A percentile compares a stretch with the other conserved stretches of the same genome.
Conservation (phyloP, 2,329 filamentous ascomycete genomes). For the Plectosphaerella plurivora region DNA sequence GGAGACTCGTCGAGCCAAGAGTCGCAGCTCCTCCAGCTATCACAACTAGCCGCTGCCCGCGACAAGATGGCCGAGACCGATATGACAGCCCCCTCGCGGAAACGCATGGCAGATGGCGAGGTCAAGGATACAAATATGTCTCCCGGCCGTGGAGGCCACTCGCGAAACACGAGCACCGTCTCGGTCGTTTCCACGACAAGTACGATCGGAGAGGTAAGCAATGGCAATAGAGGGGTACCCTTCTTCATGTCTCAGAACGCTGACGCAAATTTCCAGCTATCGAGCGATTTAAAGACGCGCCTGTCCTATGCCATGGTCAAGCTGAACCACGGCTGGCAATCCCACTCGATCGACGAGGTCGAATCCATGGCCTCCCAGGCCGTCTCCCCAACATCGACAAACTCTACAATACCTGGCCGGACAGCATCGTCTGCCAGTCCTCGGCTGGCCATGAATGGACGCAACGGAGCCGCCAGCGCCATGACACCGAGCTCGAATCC, state of each 20-base stretch:
- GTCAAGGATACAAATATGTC: slow-evolving; percentile 55
- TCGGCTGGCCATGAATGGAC: slow-evolving; percentile 23
- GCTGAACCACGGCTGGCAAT: slow-evolving; percentile 85
- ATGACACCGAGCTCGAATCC: slow-evolving; percentile 16
- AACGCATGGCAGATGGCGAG: slow-evolving; percentile 72
- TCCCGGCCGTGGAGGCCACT: slow-evolving; percentile 52
- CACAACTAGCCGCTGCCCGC: slow-evolving; percentile 51
- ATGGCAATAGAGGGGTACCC: too few relatives aligned
- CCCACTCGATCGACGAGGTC: slow-evolving; percentile 70
- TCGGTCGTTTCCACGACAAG: slow-evolving; percentile 58
- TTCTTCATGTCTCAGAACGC: background rate
- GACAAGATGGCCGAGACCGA: slow-evolving; percentile 39
- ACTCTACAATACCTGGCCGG: slow-evolving; percentile 49
- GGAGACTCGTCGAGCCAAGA: slow-evolving; percentile 44
- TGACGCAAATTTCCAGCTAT: slow-evolving; percentile 47
- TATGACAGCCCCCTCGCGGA: slow-evolving; percentile 45
- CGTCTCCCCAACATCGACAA: slow-evolving; percentile 57
- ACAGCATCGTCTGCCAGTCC: slow-evolving; percentile 52
- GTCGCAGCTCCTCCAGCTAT: slow-evolving; percentile 54
- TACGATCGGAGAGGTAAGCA: slow-evolving; percentile 72
- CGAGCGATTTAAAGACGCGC: slow-evolving; percentile 74
- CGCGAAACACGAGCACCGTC: slow-evolving; percentile 67
- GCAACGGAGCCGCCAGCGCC: slow-evolving; percentile 7
- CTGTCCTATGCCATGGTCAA: slow-evolving; percentile 93
- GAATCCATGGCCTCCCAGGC: slow-evolving; percentile 69